Evolutionary conservation across 148 eudicot species (phyloP), one percentile per base, ranked within the genome.

Genomic region (Amaranthus palmeri): DNA sequence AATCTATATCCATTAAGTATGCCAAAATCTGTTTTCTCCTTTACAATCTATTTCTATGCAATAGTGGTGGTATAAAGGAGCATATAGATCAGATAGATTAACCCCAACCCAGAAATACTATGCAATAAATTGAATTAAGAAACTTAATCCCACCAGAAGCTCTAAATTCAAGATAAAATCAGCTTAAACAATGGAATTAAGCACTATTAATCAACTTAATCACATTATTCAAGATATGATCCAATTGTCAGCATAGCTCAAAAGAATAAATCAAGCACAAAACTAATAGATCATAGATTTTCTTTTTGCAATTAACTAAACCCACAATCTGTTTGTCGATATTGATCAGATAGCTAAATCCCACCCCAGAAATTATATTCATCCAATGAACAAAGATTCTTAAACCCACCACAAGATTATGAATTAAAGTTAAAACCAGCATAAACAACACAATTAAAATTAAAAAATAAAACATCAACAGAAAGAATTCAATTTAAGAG

Each of bases 361-460:
- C 65, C 65, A 40, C 11, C 45, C 42, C 46, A 61, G 65, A 61
- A 61, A 5, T 61, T 40, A 8, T 5, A 68, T 6, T 7, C 9
- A 54, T 25, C 36, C 2, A 25, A 25, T 25, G 36, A 25, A 25
- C 36, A 25, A 25, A 25, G 36, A 47, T 48, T 4, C 10, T 25
- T 46, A 25, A 48, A 60, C 41, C 25, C 36, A 14, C 0, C 10
- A 58, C 8, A 45, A 25, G 50, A 8, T 25, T 41, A 67, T 12
- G 6, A 50, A 49, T 10, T 67, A n/a, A 18, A 10, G 44, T 11
- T 49, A 42, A 0, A 49, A 54, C 42, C 72, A 69, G 6, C 62
- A 42, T 8, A 70, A 63, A 58, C 18, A 74, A 43, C 65, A 10
- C 69, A 68, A 42, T 4, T 40, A 53, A 68, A 43, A 61, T 4